Percentiles rank a stretch among this genome's conserved stretches.
Evolutionary conservation across 345 rosid genomes (phyloP).

Genomic region (Toxicodendron radicans): DNA sequence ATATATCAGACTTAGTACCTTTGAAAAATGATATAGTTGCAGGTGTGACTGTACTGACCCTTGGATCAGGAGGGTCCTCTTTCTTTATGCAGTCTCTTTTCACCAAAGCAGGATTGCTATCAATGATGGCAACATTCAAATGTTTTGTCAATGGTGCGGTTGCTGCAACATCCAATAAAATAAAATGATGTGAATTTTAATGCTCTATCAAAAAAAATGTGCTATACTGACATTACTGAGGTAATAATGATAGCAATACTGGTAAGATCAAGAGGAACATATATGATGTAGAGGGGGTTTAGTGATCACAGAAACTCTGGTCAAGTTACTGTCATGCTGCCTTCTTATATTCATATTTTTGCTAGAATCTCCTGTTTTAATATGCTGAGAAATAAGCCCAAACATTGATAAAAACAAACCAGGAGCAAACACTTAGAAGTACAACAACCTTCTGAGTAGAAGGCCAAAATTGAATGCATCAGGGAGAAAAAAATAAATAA

Average conservation of each 20-base stretch:
- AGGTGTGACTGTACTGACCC: conserved; percentile 96
- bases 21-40: conserved; percentile 73
- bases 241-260: neutral
- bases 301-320: neutral
- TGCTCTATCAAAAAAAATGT: neutral
- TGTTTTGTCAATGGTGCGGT: conserved; percentile 76
- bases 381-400: neutral
- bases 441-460: neutral
- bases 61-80: conserved; percentile 78
- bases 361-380: neutral
- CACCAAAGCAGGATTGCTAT: conserved; percentile 74
- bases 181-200: neutral
- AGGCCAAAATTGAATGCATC: neutral
- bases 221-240: neutral
- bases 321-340: neutral
- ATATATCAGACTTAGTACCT: conserved; percentile 43
- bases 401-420: neutral
- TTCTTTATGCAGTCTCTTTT: conserved; percentile 46
- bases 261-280: neutral
- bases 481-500: neutral
- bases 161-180: conserved; percentile 51
- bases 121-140: conserved; percentile 79
- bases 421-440: neutral
- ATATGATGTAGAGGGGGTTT: no score
- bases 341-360: neutral